A percentile compares a stretch with the other conserved stretches of the same genome.
Evolutionary conservation across 1,284 basidiomycete genomes (phyloP).

Genomic region (Ustilago nuda): DNA sequence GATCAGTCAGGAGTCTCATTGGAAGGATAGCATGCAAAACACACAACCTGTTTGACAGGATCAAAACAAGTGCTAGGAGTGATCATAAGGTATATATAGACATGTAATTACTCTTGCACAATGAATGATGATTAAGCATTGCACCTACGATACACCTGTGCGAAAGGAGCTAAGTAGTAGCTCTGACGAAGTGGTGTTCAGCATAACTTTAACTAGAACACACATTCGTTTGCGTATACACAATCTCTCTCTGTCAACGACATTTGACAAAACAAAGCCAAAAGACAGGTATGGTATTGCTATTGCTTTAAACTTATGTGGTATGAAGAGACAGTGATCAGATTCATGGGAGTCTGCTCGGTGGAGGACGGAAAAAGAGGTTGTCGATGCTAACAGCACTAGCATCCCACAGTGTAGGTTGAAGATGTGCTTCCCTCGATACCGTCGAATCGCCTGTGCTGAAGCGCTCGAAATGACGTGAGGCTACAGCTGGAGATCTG

Average conservation of each 20-base stretch:
- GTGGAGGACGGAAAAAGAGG: constrained; percentile 38
- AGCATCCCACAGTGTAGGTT: constrained; percentile 20
- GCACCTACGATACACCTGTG: no score
- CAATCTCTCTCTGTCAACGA: not conserved
- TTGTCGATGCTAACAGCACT: constrained; percentile 20
- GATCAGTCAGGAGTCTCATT: no score
- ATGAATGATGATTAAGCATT: no score
- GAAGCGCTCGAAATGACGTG: not conserved
- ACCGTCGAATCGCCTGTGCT: constrained; percentile 11
- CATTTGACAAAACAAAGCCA: not conserved
- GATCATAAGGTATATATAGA: no score
- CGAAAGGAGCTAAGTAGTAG: no score
- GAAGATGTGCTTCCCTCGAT: constrained; percentile 3
- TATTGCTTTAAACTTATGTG: not conserved
- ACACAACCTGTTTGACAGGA: no score
- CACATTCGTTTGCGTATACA: not conserved
- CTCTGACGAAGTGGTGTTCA: no score
- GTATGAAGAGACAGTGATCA: not conserved
- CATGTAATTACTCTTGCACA: no score
- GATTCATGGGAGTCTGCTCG: not conserved
- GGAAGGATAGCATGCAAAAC: no score
- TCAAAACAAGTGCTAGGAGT: no score
- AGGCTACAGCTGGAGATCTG: not conserved
- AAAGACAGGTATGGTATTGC: not conserved
- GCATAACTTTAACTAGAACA: no score